Base-by-base conservation (phyloP, 176 grass and related monocot species). In the Bolboschoenus planiculmis region DNA sequence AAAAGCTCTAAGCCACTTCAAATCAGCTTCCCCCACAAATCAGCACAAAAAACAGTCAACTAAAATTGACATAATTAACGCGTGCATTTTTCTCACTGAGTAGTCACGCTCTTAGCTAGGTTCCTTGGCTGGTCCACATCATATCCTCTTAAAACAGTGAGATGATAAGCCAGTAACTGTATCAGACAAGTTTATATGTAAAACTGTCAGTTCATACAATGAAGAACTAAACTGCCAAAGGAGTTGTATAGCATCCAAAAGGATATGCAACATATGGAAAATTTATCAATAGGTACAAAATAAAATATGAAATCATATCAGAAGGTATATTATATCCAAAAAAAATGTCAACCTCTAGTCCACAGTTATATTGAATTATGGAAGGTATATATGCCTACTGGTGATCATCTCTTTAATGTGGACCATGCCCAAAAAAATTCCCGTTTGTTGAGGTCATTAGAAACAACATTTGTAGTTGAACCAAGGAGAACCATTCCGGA, bases 71-170 rank as follows among this genome's bases (percentile, higher is more conserved):
- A 47, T 20, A 79, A 23, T 59, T 80, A 23, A 10, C 20, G 21
- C 10, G 20, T 10, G 36, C 13, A 16, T 48, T 84, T 60, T 36
- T 20, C 23, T 90, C 71, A 90, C 29, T 86, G 81, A 16, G 88
- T 86, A 34, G 88, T 90, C 58, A 90, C 88, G 42, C 88, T 90
- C 73, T 90, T 90, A 16, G 88, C 88, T 40, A 90, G 81, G 78
- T 90, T 90, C 58, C 88, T 86, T 15, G 84, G 88, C 59, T 90
- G 88, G 37, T 90, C 88, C 7, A 90, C 84, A n/a, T 90, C 73
- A 61, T 73, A 86, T 13, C 88, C 88, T 18, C 88, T 85, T 34
- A 84, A 80, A 85, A 90, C 88, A 53, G 88, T 90, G 7, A 90
- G 84, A 78, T 90, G 88, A 54, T 90, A 86, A 18, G 84, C 88